phyloP scores from a whole-genome alignment of 768 basidiomycete genomes.

The Chalciporus piperatus region DNA sequence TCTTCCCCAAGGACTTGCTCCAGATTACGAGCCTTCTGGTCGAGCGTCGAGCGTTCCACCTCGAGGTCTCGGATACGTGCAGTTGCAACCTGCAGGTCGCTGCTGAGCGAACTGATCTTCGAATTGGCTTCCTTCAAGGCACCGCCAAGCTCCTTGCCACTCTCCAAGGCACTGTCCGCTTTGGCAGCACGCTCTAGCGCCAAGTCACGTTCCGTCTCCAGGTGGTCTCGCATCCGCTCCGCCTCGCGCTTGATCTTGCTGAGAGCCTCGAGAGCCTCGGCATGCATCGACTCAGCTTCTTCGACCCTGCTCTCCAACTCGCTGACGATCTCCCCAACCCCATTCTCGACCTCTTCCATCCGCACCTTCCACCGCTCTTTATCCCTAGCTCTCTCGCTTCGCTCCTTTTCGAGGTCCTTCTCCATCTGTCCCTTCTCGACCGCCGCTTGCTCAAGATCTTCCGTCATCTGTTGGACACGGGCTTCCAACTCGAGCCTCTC shows the following conservation, averaged over 20 bases:
- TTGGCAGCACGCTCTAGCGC: constrained; percentile 60
- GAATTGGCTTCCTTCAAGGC: constrained; percentile 67
- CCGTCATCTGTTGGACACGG: constrained; percentile 38
- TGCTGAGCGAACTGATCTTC: constrained; percentile 50
- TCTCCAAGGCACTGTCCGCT: constrained; percentile 62
- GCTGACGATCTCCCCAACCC: constrained; percentile 64
- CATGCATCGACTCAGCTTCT: constrained; percentile 48
- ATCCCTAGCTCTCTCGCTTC: constrained; percentile 56
- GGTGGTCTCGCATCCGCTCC: constrained; percentile 43
- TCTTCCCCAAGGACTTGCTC: not conserved
- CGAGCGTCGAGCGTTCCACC: not conserved
- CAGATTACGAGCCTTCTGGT: not conserved
- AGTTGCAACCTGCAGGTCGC: constrained; percentile 50
- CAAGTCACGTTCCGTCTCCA: constrained; percentile 51
- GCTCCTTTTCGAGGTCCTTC: constrained; percentile 52
- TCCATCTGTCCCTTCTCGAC: constrained; percentile 46
- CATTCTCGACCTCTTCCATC: constrained; percentile 68
- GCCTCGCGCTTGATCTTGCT: constrained; percentile 41
- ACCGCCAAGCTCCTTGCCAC: constrained; percentile 64
- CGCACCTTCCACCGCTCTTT: constrained; percentile 69
- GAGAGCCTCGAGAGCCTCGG: constrained; percentile 40
- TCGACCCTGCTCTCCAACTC: constrained; percentile 57
- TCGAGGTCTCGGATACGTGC: not conserved
- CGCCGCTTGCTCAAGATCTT: constrained; percentile 38
- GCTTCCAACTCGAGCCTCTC: constrained; percentile 59